phyloP scores from a whole-genome alignment of 805 yeast species.

The Hanseniaspora clermontiae region DNA sequence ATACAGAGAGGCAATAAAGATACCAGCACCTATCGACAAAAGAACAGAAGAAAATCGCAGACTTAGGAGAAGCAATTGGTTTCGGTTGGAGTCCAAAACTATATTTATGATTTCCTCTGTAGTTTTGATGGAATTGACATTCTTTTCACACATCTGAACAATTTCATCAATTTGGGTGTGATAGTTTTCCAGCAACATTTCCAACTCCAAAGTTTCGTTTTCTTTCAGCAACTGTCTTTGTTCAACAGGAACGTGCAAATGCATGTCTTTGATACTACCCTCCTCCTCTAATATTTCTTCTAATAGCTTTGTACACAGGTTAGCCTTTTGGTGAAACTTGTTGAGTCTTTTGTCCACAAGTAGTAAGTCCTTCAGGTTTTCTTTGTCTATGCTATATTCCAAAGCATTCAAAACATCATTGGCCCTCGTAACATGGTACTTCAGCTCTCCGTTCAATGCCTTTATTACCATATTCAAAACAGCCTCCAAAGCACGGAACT shows the following conservation, averaged over 20 bases:
- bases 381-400: constrained; percentile 71
- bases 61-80: constrained; percentile 80
- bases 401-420: constrained; percentile 61
- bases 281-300: constrained; percentile 81
- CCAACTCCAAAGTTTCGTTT: constrained; percentile 62
- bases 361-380: constrained; percentile 61
- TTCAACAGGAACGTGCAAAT: constrained; percentile 49
- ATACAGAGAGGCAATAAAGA: constrained; percentile 73
- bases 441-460: constrained; percentile 74
- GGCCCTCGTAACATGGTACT: constrained; percentile 65
- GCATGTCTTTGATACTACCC: constrained; percentile 71
- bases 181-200: constrained; percentile 79
- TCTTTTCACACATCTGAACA: constrained; percentile 73
- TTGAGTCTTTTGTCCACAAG: constrained; percentile 75
- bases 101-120: constrained; percentile 93
- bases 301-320: constrained; percentile 66
- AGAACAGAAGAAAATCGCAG: constrained; percentile 72
- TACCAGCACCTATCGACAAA: constrained; percentile 65
- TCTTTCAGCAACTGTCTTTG: constrained; percentile 23
- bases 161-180: constrained; percentile 86
- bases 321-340: constrained; percentile 73
- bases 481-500: constrained; percentile 79
- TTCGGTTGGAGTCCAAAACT: constrained; percentile 84
- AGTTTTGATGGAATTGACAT: constrained; percentile 70
- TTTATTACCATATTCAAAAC: constrained; percentile 69